phyloP scores from a whole-genome alignment of 768 basidiomycete genomes.

The Pulveroboletus ravenelii region DNA sequence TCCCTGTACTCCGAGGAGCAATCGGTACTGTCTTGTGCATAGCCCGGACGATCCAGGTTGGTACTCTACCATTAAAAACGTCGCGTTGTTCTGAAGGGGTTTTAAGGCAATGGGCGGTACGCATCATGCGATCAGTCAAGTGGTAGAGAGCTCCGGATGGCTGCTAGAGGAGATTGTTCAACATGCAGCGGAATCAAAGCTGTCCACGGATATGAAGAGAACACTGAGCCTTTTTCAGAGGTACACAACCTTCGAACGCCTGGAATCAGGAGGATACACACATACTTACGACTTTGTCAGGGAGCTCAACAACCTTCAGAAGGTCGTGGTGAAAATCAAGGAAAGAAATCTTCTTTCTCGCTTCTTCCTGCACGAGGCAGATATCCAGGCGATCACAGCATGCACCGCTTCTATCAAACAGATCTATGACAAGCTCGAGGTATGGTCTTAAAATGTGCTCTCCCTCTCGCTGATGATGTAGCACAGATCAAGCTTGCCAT shows the following conservation, averaged over 20 bases:
- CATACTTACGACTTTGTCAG: not conserved
- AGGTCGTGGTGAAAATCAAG: conserved; percentile 4
- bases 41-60: conserved; percentile 10
- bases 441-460: not conserved
- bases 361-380: conserved; percentile 8
- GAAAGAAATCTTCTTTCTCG: not conserved
- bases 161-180: conserved; percentile 9
- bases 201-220: conserved; percentile 4
- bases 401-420: conserved; percentile 11
- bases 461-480: not conserved
- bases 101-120: conserved; percentile 8
- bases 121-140: conserved; percentile 12
- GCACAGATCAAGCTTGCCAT: conserved; percentile 11
- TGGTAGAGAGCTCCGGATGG: conserved; percentile 13
- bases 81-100: not conserved
- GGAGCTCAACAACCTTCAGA: conserved; percentile 6
- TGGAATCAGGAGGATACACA: no score
- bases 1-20: conserved; percentile 3
- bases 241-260: not conserved
- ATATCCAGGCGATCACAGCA: conserved; percentile 4
- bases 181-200: not conserved
- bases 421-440: conserved; percentile 6
- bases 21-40: conserved; percentile 7
- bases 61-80: not conserved
- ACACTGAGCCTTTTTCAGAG: not conserved